Evolutionary conservation across 73 alveolate genomes (phyloP).

Genomic region (Paramecium octaurelia): DNA sequence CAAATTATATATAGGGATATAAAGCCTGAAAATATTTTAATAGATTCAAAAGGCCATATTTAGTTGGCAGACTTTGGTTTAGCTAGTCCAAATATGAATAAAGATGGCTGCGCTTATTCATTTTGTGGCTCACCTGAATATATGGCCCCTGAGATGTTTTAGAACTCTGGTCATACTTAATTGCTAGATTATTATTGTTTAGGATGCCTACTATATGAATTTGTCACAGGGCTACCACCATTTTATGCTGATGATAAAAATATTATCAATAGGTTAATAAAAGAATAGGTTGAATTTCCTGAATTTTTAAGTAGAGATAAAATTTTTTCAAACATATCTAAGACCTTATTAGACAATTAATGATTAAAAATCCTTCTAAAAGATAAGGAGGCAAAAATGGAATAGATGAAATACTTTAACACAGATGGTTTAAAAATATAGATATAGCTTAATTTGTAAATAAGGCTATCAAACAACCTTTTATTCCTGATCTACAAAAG

Average conservation of each 20-base stretch:
- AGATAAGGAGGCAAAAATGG: conserved; percentile 47
- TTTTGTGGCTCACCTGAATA: conserved; percentile 71
- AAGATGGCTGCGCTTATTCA: conserved; percentile 52
- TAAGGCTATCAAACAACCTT: conserved; percentile 41
- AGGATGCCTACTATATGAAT: not conserved
- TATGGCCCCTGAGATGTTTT: conserved; percentile 74
- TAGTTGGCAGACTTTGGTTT: conserved; percentile 94
- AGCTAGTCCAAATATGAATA: conserved; percentile 42
- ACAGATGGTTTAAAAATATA: conserved; percentile 40
- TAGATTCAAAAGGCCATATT: conserved; percentile 75
- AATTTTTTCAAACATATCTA: too few relatives aligned
- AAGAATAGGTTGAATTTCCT: not conserved
- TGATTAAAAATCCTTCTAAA: conserved; percentile 42
- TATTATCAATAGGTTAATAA: not conserved
- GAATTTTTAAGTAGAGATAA: not conserved
- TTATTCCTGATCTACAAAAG: conserved; percentile 7
- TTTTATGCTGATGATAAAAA: not conserved
- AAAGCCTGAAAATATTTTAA: conserved; percentile 81
- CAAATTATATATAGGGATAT: conserved; percentile 66
- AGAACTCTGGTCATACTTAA: not conserved
- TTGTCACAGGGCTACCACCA: not conserved
- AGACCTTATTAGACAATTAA: not conserved
- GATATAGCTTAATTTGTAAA: not conserved
- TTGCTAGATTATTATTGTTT: not conserved
- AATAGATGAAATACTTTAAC: conserved; percentile 10